Base-by-base conservation (phyloP, 768 basidiomycete genomes). In the Leucocoprinus leucothites region DNA sequence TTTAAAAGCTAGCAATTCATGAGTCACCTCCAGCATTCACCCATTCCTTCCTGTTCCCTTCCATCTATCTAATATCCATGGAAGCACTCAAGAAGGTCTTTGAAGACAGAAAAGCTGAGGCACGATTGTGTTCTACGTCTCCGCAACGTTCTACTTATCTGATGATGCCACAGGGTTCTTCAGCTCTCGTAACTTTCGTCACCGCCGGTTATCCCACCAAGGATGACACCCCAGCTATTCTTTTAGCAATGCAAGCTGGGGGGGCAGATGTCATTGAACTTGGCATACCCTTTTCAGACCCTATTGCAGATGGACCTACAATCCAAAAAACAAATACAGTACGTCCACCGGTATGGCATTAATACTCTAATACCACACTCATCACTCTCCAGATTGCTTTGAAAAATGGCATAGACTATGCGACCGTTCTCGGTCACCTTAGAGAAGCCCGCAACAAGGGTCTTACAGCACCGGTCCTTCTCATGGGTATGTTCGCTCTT, bases 271-370 rank as follows among this genome's bases (percentile, higher is more conserved):
- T 98, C 57, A 94, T 98, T 58, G 96, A 99, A 69, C 80, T 99
- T 16, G 96, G 96, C 16, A 81, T 98, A 25, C 94, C 95, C 0
- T 98, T 96, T 75, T 95, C 91, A 51, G 96, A 98, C 73, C 96
- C 95, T 18, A 91, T 94, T 61, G 95, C 94, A 1, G 96, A 99
- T 71, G 96, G 96, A 0, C 91, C 91, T 22, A 86, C 84, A 2
- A 97, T 99, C 58, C 96, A 99, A 66, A 88, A 87, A 58, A 81
- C 91, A 11, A 98, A 98, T 69, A 91, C 89, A n/a, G 96, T 94
- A 57, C 60, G 85, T 75, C 31, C 31, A 31, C 11, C 6, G 11
- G 5, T 31, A 34, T 46, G 41, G 43, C 36, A 11, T 47, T 38
- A 21, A 2, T 21, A 14, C n/a, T 48, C 18, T 21, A 22, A 31